Conservation (phyloP, 208 protist genomes). For the Porcisia hertigi region DNA sequence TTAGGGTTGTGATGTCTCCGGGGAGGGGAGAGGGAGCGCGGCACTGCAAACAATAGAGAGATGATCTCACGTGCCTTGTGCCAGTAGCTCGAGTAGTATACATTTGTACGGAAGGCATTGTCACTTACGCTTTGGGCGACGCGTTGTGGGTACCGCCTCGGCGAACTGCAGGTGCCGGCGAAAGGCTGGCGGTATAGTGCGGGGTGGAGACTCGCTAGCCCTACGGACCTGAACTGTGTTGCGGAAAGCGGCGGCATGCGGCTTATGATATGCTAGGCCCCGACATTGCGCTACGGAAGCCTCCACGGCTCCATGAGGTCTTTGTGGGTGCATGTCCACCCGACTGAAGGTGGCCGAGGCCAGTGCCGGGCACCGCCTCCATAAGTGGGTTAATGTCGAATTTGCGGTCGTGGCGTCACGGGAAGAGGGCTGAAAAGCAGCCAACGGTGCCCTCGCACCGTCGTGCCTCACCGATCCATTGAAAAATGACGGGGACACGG, state of each 20-base stretch:
- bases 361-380: constrained; percentile 4
- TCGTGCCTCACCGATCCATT: not conserved
- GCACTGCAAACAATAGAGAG: not conserved
- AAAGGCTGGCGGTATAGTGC: constrained; percentile 33
- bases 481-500: not conserved
- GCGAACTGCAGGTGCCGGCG: constrained; percentile 25
- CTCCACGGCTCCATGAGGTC: not conserved
- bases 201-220: not conserved
- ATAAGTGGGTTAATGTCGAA: not conserved
- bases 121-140: constrained; percentile 48
- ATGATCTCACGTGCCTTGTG: too few species aligned
- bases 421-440: not conserved
- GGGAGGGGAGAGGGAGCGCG: not conserved
- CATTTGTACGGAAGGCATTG: not conserved
- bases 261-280: constrained; percentile 1
- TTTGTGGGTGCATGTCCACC: not conserved
- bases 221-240: not conserved
- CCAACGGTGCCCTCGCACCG: not conserved
- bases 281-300: not conserved
- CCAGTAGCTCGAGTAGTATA: constrained; percentile 7
- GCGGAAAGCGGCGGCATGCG: not conserved
- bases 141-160: constrained; percentile 30
- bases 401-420: not conserved
- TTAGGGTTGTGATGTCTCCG: not conserved
- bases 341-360: constrained; percentile 7